Evolutionary conservation across 345 rosid genomes (phyloP).

Genomic region (Eucalyptus grandis): DNA sequence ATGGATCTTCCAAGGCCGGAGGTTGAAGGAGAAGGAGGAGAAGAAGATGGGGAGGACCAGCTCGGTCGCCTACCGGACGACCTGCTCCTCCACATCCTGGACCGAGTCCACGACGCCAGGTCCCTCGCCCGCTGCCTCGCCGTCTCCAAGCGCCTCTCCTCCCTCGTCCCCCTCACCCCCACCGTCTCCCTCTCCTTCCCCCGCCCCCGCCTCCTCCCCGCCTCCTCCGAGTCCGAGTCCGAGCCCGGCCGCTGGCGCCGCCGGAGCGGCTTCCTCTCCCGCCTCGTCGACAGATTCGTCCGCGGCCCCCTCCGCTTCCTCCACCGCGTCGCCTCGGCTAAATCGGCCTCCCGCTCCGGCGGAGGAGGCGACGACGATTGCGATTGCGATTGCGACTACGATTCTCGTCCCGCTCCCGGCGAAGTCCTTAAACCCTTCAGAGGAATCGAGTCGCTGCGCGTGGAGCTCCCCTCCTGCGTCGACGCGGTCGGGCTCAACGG

Average conservation of each 20-base stretch:
- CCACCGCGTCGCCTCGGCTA: background rate
- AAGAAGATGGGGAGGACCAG: background rate
- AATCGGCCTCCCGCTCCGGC: background rate
- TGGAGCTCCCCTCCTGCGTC: slow-evolving; percentile 12
- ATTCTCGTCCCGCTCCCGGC: background rate
- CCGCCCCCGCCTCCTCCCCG: background rate
- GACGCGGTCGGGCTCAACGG: background rate
- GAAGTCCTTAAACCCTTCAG: slow-evolving; percentile 8
- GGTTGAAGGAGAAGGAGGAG: background rate
- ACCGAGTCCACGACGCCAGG: slow-evolving; percentile 6
- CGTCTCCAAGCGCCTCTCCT: slow-evolving; percentile 12
- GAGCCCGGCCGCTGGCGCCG: background rate
- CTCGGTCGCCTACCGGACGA: slow-evolving; percentile 11
- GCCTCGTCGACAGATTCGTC: background rate
- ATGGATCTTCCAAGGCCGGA: background rate
- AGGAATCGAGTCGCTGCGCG: slow-evolving; percentile 8
- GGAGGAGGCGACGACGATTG: background rate
- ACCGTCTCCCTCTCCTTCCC: slow-evolving; percentile 4
- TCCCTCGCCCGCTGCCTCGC: slow-evolving; percentile 12
- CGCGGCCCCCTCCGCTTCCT: slow-evolving; percentile 8
- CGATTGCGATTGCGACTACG: background rate
- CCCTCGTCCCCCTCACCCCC: slow-evolving; percentile 2
- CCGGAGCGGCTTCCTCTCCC: background rate
- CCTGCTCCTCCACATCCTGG: slow-evolving; percentile 12
- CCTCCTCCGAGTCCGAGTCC: background rate